Evolutionary conservation across 495 filamentous ascomycete species (phyloP).

Genomic region (Sordaria brevicollis): DNA sequence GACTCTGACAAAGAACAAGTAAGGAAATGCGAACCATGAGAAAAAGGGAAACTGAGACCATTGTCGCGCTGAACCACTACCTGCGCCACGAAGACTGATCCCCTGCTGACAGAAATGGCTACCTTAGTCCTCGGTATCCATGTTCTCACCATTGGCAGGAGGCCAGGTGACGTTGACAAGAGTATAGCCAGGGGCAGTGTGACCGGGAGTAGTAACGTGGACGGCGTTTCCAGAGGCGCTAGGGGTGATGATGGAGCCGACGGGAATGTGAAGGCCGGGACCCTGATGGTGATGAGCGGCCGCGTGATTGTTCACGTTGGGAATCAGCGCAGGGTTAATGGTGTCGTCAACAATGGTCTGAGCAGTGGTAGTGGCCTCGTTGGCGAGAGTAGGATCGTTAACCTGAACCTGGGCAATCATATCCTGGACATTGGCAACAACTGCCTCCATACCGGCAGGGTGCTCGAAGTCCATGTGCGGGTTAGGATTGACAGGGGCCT

Average conservation of each 20-base stretch:
- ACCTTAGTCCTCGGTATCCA: background rate
- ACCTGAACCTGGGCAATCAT: background rate
- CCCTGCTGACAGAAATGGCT: background rate
- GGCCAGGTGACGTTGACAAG: background rate
- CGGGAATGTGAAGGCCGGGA: background rate
- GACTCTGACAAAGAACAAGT: background rate
- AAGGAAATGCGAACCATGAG: background rate
- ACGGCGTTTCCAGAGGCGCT: background rate
- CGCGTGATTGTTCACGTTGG: background rate
- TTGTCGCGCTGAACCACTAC: background rate
- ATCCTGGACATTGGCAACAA: background rate
- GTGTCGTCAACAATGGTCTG: background rate
- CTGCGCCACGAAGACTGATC: background rate
- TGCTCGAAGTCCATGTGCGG: background rate
- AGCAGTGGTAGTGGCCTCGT: background rate
- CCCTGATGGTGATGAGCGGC: background rate
- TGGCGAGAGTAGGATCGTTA: too few species aligned
- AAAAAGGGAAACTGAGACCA: background rate
- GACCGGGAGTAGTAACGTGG: background rate
- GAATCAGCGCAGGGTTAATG: background rate
- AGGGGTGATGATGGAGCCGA: background rate
- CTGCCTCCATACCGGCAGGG: background rate
- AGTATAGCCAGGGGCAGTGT: background rate
- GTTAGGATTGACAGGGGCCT: background rate
- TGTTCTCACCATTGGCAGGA: background rate